A percentile compares a stretch with the other conserved stretches of the same genome.
Evolutionary conservation across 1,284 basidiomycete species (phyloP).

Genomic region (Cutaneotrichosporon daszewskae): DNA sequence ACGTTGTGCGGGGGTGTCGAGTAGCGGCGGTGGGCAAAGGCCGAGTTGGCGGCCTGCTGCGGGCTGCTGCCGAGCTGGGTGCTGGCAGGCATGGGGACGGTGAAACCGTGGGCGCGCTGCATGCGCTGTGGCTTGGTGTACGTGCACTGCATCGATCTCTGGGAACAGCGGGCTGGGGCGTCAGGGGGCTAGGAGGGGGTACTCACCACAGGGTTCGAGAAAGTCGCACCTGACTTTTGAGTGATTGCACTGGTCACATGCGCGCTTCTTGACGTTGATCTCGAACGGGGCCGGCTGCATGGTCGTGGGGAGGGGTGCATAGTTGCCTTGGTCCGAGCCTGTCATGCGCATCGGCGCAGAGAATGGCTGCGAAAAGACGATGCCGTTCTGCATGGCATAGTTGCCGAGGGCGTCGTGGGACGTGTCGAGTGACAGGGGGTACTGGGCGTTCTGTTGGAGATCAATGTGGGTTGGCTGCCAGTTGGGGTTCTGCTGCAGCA

Average conservation of each 20-base stretch:
- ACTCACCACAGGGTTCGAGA: constrained; percentile 64
- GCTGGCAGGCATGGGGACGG: too few relatives aligned
- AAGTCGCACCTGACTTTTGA: constrained; percentile 73
- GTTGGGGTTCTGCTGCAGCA: constrained; percentile 19
- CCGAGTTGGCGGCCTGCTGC: too few relatives aligned
- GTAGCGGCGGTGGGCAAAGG: too few relatives aligned
- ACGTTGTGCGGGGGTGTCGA: too few relatives aligned
- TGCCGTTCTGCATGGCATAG: too few relatives aligned
- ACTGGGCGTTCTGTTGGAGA: not conserved
- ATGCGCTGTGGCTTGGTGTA: constrained; percentile 63
- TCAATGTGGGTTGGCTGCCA: not conserved
- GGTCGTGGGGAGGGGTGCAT: too few relatives aligned
- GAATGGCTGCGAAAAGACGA: constrained; percentile 3
- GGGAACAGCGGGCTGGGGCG: constrained; percentile 65
- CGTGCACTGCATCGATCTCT: constrained; percentile 68
- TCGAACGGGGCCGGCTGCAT: not conserved
- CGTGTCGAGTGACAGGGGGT: too few relatives aligned
- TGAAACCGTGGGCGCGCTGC: too few relatives aligned
- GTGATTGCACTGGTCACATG: constrained; percentile 78
- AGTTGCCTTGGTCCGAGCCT: constrained; percentile 22
- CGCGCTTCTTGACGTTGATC: constrained; percentile 37
- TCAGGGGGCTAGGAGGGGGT: constrained; percentile 1
- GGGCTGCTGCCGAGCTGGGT: too few relatives aligned
- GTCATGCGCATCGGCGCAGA: constrained; percentile 21
- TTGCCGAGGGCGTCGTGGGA: too few relatives aligned